Evolutionary conservation across 2,329 filamentous ascomycete species (phyloP).

Genomic region (Fusarium papillatum): DNA sequence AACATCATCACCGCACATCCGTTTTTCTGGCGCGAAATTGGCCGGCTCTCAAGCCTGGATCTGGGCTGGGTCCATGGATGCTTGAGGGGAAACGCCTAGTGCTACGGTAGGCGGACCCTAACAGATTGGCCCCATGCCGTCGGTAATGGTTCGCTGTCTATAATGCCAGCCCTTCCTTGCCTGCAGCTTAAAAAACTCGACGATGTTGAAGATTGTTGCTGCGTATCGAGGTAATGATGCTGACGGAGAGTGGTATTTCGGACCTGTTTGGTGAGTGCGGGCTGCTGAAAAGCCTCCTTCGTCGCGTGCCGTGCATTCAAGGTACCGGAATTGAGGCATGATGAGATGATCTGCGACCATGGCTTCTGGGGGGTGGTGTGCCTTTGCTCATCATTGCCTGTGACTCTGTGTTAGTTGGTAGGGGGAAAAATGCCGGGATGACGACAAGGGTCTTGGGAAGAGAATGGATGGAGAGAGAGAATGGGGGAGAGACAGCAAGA

Average conservation of each 20-base stretch:
- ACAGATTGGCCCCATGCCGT: conserved; percentile 26
- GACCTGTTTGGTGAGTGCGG: neutral
- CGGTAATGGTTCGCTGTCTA: conserved; percentile 17
- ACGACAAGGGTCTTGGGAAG: conserved; percentile 25
- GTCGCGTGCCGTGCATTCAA: neutral
- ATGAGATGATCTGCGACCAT: conserved; percentile 36
- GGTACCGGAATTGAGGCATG: conserved; percentile 9
- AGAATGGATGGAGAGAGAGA: neutral
- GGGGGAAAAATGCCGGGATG: conserved; percentile 24
- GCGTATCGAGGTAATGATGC: conserved; percentile 13
- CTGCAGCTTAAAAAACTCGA: neutral
- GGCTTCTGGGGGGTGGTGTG: conserved; percentile 26
- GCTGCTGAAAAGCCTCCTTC: neutral
- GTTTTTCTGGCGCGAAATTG: conserved; percentile 38
- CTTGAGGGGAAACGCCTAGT: conserved; percentile 20
- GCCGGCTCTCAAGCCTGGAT: conserved; percentile 15
- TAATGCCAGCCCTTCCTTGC: conserved; percentile 4
- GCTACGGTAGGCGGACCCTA: conserved; percentile 11
- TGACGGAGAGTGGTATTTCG: neutral
- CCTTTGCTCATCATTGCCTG: conserved; percentile 32
- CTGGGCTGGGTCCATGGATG: conserved; percentile 12
- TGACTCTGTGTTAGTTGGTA: conserved; percentile 12
- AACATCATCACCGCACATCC: conserved; percentile 41
- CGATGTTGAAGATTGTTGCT: neutral
- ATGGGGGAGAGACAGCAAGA: neutral